Evolutionary conservation across 2,329 filamentous ascomycete species (phyloP), one percentile per base, ranked within the genome.

Genomic region (Fusarium sp.): DNA sequence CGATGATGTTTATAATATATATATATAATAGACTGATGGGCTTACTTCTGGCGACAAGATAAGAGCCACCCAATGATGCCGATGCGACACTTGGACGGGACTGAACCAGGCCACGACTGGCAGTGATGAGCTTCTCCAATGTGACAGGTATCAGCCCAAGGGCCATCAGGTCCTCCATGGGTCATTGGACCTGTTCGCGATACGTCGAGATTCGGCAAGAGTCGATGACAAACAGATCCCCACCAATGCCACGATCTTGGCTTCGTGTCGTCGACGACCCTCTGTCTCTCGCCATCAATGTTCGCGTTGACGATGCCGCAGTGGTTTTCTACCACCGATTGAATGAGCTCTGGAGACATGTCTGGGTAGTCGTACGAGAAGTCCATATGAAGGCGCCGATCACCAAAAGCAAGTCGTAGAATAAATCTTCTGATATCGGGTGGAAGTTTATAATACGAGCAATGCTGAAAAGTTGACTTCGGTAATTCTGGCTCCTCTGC

Each of bases 341-440:
- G 13, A 12, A 33, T 48, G 40, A 27, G 13, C 0, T 30, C 41
- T 0, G 32, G 6, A 2, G 41, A 2, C 18, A 48, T 48, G 1
- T 56, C 41, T 5, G 41, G 23, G 17, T 56, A 13, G 6, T 27
- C 17, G 9, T 32, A 58, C 1, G 20, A 32, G 0, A 52, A 38
- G 2, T 26, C 33, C n/a, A 52, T 52, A 2, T 58, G 55, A 0
- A 58, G n/a, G 1, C 44, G 15, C 4, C 6, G 17, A 23, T 40
- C 37, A 2, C 55, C 55, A 15, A 58, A 58, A 20, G 55, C 45
- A 0, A 58, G n/a, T 7, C 27, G 20, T 5, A 57, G 9, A n/a
- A 58, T 52, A 15, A 4, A 15, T 17, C 45, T 2, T 33, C 44
- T 26, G 7, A 59, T 15, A 7, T 59, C 37, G 0, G 56, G 37